Percentiles rank a stretch among this genome's conserved stretches.
Evolutionary conservation across 768 basidiomycete genomes (phyloP).

Genomic region (Auriscalpium microsporum): DNA sequence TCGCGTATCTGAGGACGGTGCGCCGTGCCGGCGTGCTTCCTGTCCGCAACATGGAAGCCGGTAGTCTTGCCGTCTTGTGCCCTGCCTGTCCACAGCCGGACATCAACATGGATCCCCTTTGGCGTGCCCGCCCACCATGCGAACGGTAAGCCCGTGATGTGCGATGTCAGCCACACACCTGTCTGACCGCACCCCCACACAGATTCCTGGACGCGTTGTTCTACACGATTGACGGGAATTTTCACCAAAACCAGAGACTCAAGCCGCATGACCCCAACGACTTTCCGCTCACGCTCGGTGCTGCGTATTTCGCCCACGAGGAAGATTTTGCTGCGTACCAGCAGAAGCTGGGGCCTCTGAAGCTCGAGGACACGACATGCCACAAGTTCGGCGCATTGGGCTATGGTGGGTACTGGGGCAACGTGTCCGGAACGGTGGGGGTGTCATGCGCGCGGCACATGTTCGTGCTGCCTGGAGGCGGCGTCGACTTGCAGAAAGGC

Average conservation of each 20-base stretch:
- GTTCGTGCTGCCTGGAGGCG: background rate
- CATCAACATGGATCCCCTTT: background rate
- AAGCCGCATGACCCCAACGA: background rate
- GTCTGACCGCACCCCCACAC: background rate
- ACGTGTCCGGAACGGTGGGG: background rate
- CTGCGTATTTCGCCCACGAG: background rate
- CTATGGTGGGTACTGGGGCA: background rate
- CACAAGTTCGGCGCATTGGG: background rate
- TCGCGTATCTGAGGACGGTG: background rate
- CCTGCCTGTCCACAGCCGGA: background rate
- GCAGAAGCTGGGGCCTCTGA: background rate
- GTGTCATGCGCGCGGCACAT: background rate
- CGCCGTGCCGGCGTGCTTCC: background rate
- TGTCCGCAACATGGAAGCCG: background rate
- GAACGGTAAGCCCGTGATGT: too few relatives aligned
- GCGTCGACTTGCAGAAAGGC: background rate
- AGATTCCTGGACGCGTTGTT: background rate
- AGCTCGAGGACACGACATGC: constrained; percentile 2
- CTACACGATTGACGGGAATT: background rate
- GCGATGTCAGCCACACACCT: too few relatives aligned
- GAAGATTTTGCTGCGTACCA: background rate
- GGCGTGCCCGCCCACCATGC: background rate
- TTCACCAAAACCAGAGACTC: background rate
- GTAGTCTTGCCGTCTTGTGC: background rate
- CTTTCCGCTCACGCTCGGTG: background rate